phyloP scores from a whole-genome alignment of 106 monocot genomes.

The Amphibolis antarctica region DNA sequence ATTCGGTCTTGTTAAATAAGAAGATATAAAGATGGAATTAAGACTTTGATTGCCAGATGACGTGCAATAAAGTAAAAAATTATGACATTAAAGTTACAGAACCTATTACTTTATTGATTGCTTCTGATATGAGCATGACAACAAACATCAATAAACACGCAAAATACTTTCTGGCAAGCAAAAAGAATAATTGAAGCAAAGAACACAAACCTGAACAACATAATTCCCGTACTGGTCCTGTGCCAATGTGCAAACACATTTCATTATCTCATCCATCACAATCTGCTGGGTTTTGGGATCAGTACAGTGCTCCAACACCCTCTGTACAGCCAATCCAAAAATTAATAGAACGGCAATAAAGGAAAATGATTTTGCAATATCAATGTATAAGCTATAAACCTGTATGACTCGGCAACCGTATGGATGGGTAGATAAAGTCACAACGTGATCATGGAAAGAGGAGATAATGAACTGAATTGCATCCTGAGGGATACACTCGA shows the following conservation, averaged over 20 bases:
- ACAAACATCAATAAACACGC: no score
- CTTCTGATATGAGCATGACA: no score
- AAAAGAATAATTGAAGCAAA: no score
- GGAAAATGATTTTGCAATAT: neutral
- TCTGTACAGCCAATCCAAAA: conserved; percentile 21
- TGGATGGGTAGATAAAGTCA: conserved; percentile 56
- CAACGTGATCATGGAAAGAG: conserved; percentile 67
- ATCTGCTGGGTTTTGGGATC: conserved; percentile 63
- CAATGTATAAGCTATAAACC: conserved; percentile 20
- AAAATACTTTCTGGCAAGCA: neutral
- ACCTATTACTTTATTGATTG: no score
- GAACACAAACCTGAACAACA: conserved; percentile 61
- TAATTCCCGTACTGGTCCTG: conserved; percentile 90
- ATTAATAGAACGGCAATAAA: neutral
- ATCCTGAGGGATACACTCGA: conserved; percentile 81
- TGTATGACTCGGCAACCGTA: conserved; percentile 91
- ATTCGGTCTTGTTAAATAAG: no score
- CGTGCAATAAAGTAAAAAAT: neutral
- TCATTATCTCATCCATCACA: conserved; percentile 82
- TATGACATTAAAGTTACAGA: no score
- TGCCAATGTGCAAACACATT: conserved; percentile 62
- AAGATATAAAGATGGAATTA: no score
- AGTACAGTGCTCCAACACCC: conserved; percentile 77
- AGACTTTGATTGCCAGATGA: no score
- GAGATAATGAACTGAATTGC: conserved; percentile 63